A percentile compares a stretch with the other conserved stretches of the same genome.
Evolutionary conservation across 2,329 filamentous ascomycete species (phyloP).

Genomic region (Scedosporium minutisporum): DNA sequence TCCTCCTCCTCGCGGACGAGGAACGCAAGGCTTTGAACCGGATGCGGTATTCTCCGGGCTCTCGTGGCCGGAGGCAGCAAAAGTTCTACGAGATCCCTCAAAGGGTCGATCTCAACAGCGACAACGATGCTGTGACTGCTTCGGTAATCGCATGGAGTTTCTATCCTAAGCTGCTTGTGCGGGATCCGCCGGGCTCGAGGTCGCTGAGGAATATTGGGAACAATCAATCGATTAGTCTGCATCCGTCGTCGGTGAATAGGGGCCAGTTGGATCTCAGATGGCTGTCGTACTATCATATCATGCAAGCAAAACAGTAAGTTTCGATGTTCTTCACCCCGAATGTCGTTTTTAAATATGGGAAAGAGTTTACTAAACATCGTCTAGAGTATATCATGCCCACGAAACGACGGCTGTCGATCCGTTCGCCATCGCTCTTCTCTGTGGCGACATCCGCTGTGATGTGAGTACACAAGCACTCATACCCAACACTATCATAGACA

Average conservation of each 20-base stretch:
- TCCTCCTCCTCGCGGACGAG: constrained; percentile 63
- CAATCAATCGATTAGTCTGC: constrained; percentile 80
- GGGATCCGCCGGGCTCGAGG: constrained; percentile 60
- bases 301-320: constrained; percentile 74
- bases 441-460: constrained; percentile 82
- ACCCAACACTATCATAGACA: background rate
- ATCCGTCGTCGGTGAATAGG: constrained; percentile 85
- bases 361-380: background rate
- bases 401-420: constrained; percentile 75
- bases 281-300: constrained; percentile 94
- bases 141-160: constrained; percentile 90
- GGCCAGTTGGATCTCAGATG: constrained; percentile 58
- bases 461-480: constrained; percentile 31
- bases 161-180: constrained; percentile 82
- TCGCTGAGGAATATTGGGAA: constrained; percentile 87
- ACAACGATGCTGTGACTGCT: constrained; percentile 68
- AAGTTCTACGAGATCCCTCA: constrained; percentile 76
- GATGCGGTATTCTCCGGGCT: constrained; percentile 48
- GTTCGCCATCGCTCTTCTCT: constrained; percentile 73
- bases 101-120: constrained; percentile 63
- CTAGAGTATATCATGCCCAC: constrained; percentile 76
- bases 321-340: background rate
- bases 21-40: constrained; percentile 62
- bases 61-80: constrained; percentile 47
- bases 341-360: constrained; percentile 7